Evolutionary conservation across 2,329 filamentous ascomycete species (phyloP), one percentile per base, ranked within the genome.

Genomic region (Diaporthe helianthi): DNA sequence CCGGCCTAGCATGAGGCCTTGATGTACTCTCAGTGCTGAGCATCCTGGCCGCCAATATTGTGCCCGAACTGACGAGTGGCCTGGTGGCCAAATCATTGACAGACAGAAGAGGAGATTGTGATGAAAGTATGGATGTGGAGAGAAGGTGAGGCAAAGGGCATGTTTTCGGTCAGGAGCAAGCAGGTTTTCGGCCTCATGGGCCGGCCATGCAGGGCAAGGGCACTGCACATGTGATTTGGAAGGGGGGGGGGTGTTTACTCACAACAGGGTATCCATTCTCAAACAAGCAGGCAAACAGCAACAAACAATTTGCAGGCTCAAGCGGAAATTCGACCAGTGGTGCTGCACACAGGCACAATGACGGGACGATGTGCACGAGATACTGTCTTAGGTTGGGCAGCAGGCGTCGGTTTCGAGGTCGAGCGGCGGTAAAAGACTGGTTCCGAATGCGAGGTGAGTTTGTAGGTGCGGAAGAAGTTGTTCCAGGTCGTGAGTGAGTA

Each of bases 251-350:
- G n/a, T n/a, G n/a, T 55, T 26, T 26, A 75, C 76, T 75, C 71
- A 78, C 76, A 78, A 70, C 68, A 78, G 68, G 33, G 76, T 78
- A 51, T 78, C 76, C 76, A 78, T 78, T 15, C 55, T 73, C 26
- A 36, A 47, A 5, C 3, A 54, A 60, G 49, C 38, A 58, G 49
- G 36, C 67, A 58, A 67, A 26, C 17, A 10, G 12, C n/a, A n/a
- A 41, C 19, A 33, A 52, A 41, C 3, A 38, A 22, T 5, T 15
- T 15, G 29, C 12, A 24, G 17, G 31, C 19, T 24, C 36, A n/a
- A 52, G 52, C 44, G 47, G 52, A 19, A 41, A 22, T 68, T 51
- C 41, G 36, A 49, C n/a, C n/a, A 55, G 29, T 22, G 9, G 17
- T 46, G 15, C 13, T 47, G 17, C 58, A 63, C 41, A 47, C 58